A percentile compares a stretch with the other conserved stretches of the same genome.
phyloP scores from a whole-genome alignment of 1,284 basidiomycete species.

The Marasmius sp. region DNA sequence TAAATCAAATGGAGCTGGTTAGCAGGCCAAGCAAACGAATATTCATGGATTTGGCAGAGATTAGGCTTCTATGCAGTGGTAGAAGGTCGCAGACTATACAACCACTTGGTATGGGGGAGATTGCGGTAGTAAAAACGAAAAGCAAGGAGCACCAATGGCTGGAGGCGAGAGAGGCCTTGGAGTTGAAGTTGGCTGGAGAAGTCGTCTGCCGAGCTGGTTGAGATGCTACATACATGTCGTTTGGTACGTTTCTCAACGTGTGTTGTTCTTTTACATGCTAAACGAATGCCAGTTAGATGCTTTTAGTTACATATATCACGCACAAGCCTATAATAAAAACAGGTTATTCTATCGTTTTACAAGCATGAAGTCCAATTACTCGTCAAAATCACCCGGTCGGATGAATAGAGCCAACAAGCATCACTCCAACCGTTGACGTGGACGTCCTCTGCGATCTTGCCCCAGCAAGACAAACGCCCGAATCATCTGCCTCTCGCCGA shows the following conservation, averaged over 20 bases:
- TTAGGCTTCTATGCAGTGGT: conserved; percentile 74
- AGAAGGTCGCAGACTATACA: conserved; percentile 69
- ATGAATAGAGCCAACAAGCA: too few relatives aligned
- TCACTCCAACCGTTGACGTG: too few relatives aligned
- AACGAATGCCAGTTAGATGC: too few relatives aligned
- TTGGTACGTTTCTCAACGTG: not conserved
- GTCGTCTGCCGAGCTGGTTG: conserved; percentile 68
- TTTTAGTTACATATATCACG: too few relatives aligned
- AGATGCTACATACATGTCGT: not conserved
- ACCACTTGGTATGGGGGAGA: conserved; percentile 82
- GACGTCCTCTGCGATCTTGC: too few relatives aligned
- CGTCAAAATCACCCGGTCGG: too few relatives aligned
- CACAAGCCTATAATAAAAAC: too few relatives aligned
- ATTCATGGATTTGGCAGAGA: conserved; percentile 71
- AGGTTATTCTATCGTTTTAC: too few relatives aligned
- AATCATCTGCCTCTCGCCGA: too few relatives aligned
- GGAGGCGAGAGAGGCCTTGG: conserved; percentile 71
- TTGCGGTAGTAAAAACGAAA: conserved; percentile 77
- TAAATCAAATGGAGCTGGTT: conserved; percentile 72
- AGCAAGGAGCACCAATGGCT: conserved; percentile 70
- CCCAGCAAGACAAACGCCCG: too few relatives aligned
- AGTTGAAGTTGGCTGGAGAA: conserved; percentile 66
- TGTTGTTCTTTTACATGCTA: too few relatives aligned
- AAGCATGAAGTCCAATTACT: too few relatives aligned
- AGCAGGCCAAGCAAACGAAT: conserved; percentile 75